Evolutionary conservation across 768 basidiomycete species (phyloP), one percentile per base, ranked within the genome.

Genomic region (Lactarius akahatsu): DNA sequence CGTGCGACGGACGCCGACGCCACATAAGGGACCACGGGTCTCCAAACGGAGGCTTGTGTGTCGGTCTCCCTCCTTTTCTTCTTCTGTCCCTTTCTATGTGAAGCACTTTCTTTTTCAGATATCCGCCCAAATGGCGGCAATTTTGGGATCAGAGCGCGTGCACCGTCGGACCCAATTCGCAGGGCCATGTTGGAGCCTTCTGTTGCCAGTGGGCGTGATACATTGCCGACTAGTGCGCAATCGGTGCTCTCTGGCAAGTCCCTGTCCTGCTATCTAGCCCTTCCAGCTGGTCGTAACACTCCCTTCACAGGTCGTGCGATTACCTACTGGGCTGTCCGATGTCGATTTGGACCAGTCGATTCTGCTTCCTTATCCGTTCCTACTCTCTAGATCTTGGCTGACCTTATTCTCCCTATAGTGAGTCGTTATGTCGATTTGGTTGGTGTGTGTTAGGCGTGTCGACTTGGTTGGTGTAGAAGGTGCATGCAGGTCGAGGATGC

Each of bases 61-160:
- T 57, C 61, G 60, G 60, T 41, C 38, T 10, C 47, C n/a, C 47
- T 47, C 45, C 20, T 15, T 5, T 38, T 38, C 11, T 28, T 20
- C 18, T n/a, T 26, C 2, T 16, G 36, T 38, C 13, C 20, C 11
- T 30, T 66, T 50, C 56, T 47, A 34, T 30, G 36, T 62, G 61
- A 62, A 23, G 38, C 56, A 30, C 59, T 47, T 60, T 30, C 55
- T 63, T 63, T 65, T 56, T 16, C 54, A 61, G 64, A 56, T 20
- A 30, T 30, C 5, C 30, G 4, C 30, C 30, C 45, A 16, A 10
- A 15, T 32, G 57, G 23, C 41, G 7, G 20, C 23, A 11, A 64
- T 1, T 40, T 40, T 40, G 40, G 40, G 15, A 40, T 40, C 40
- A 40, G 47, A 40, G 40, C 5, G 15, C 40, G 13, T 40, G 40